Base-by-base conservation (phyloP, 208 protist species). In the Tritrichomonas musculus region DNA sequence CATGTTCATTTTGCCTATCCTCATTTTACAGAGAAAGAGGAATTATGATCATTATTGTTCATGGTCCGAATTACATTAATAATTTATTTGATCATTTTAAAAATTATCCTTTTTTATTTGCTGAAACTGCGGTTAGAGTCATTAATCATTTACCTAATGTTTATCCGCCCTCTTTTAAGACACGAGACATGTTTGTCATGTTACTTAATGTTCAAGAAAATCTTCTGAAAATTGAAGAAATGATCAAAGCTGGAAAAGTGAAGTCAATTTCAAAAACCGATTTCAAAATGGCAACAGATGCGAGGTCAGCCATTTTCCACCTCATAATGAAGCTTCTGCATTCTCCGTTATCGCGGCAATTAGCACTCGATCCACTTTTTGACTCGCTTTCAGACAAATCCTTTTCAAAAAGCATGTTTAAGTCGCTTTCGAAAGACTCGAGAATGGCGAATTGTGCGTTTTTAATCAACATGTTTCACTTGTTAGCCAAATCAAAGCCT, bases 101-200 rank as follows among this genome's bases (percentile, higher is more conserved):
- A 69, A 69, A 69, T n/a, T 33, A n/a, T 69, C 64, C 64, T n/a
- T 69, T 69, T 69, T n/a, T 69, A 69, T 69, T 69, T 69, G 64
- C 64, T n/a, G 64, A 69, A 69, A 69, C 30, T n/a, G 27, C 25
- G 5, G 11, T 69, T 17, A 13, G 64, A 69, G 30, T 69, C 5
- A 8, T 33, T n/a, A 17, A 69, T n/a, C 64, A 69, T 69, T 33
- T 69, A 69, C 11, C 11, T n/a, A 69, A 69, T 69, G 27, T 69
- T 69, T 69, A 69, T 69, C 64, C 64, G 5, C 64, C 11, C 11
- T 33, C 64, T n/a, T n/a, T 69, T 33, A 33, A 69, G 5, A n/a
- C 11, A 33, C 8, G 30, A 69, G 64, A 69, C 11, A 69, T 25
- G 11, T 33, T 69, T n/a, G 27, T n/a, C 5, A 33, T 17, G 11